These are phyloP conservation scores for Colletotrichum limetticola DNA, from an alignment of 2,329 filamentous ascomycete species.

Conservation along the genomic window DNA sequence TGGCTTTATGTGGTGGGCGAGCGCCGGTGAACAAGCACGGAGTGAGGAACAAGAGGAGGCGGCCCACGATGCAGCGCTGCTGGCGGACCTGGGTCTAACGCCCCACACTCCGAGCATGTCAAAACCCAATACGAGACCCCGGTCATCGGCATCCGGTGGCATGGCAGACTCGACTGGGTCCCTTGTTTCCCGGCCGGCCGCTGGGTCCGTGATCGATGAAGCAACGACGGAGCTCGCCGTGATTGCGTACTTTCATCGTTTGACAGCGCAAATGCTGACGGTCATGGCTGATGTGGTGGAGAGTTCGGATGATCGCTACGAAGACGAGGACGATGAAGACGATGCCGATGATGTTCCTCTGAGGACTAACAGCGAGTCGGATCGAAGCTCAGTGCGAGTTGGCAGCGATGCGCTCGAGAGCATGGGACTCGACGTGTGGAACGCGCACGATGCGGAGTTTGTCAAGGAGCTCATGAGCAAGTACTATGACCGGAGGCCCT, in stretches of 20 bases:
- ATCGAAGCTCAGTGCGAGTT: conserved; percentile 60
- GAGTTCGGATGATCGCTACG: conserved; percentile 56
- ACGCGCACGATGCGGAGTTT: conserved; percentile 75
- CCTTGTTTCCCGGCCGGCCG: conserved; percentile 44
- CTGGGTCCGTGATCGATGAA: conserved; percentile 47
- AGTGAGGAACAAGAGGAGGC: conserved; percentile 69
- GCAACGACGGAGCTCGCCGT: conserved; percentile 73
- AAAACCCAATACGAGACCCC: conserved; percentile 37
- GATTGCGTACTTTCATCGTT: conserved; percentile 83
- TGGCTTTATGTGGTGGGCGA: conserved; percentile 92
- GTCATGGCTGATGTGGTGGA: conserved; percentile 71
- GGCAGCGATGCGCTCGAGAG: conserved; percentile 72
- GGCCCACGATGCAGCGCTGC: conserved; percentile 64
- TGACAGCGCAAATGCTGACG: conserved; percentile 74
- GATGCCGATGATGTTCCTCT: conserved; percentile 45
- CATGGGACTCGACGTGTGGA: conserved; percentile 86
- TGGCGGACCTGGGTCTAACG: conserved; percentile 57
- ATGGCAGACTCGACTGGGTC: conserved; percentile 58
- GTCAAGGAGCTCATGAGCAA: conserved; percentile 68
- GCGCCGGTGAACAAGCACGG: conserved; percentile 77
- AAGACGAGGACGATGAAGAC: conserved; percentile 48
- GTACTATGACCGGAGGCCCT: conserved; percentile 74
- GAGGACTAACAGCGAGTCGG: conserved; percentile 37
- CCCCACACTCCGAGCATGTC: conserved; percentile 40
- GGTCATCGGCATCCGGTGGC: conserved; percentile 45